A percentile compares a stretch with the other conserved stretches of the same genome.
phyloP scores from a whole-genome alignment of 176 grass and related monocot genomes.

The Tillandsia leiboldiana region DNA sequence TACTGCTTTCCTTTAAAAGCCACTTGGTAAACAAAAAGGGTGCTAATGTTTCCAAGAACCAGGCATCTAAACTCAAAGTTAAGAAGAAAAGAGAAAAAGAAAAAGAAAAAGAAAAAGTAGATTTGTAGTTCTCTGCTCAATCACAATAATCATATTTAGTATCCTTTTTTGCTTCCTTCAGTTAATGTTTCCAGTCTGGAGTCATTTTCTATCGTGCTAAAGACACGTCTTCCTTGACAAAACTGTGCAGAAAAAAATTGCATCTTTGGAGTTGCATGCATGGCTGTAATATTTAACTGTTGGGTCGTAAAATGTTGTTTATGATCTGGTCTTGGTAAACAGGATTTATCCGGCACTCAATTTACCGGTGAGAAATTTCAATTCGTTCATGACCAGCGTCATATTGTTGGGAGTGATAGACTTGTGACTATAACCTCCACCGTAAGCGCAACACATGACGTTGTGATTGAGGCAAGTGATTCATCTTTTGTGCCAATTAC shows the following conservation, averaged over 20 bases:
- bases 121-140: too few species aligned
- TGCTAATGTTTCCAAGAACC: too few species aligned
- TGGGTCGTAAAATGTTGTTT: not conserved
- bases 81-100: too few species aligned
- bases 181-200: not conserved
- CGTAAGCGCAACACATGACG: conserved; percentile 28
- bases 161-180: too few species aligned
- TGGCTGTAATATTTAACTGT: not conserved
- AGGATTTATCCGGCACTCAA: conserved; percentile 57
- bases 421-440: conserved; percentile 58
- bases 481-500: conserved; percentile 19
- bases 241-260: not conserved
- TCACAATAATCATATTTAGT: too few species aligned
- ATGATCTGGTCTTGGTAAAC: conserved; percentile 19
- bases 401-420: conserved; percentile 41
- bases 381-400: conserved; percentile 19
- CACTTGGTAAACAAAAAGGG: too few species aligned
- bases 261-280: not conserved
- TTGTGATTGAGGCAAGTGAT: conserved; percentile 52
- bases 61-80: too few species aligned
- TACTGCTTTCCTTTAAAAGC: too few species aligned
- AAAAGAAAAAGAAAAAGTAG: too few species aligned
- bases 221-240: not conserved
- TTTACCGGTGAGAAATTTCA: conserved; percentile 33
- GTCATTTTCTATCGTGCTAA: not conserved